Conservation (phyloP, 257 asterid species). For the Solanum etuberosum region DNA sequence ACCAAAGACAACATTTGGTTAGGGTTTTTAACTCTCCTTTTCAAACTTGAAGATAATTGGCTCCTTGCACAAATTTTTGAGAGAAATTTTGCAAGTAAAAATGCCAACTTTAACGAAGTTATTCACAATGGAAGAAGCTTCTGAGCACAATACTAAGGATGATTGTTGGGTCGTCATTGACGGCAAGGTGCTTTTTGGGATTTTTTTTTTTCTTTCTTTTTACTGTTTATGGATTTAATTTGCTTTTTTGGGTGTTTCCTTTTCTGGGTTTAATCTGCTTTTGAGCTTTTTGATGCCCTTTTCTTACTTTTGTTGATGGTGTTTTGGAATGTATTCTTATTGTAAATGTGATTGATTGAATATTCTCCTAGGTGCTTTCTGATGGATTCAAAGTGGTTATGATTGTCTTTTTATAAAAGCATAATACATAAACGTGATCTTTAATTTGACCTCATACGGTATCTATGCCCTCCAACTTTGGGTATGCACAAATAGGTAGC, state of each 20-base stretch:
- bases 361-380: not conserved
- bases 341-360: not conserved
- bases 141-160: slow-evolving; percentile 65
- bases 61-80: not conserved
- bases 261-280: not conserved
- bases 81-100: not conserved
- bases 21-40: not conserved
- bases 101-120: slow-evolving; percentile 85
- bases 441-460: no score
- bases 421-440: not conserved
- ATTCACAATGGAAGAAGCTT: slow-evolving; percentile 61
- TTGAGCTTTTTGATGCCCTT: not conserved
- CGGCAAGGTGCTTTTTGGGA: slow-evolving; percentile 45
- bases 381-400: not conserved
- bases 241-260: not conserved
- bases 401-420: not conserved
- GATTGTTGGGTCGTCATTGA: slow-evolving; percentile 86
- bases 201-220: not conserved
- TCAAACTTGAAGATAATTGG: not conserved
- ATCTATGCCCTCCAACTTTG: not conserved
- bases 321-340: not conserved
- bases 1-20: not conserved
- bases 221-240: not conserved
- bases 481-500: not conserved
- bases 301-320: not conserved